A percentile compares a stretch with the other conserved stretches of the same genome.
Conservation (phyloP, 2,329 filamentous ascomycete species). For the Didymella segeticola region DNA sequence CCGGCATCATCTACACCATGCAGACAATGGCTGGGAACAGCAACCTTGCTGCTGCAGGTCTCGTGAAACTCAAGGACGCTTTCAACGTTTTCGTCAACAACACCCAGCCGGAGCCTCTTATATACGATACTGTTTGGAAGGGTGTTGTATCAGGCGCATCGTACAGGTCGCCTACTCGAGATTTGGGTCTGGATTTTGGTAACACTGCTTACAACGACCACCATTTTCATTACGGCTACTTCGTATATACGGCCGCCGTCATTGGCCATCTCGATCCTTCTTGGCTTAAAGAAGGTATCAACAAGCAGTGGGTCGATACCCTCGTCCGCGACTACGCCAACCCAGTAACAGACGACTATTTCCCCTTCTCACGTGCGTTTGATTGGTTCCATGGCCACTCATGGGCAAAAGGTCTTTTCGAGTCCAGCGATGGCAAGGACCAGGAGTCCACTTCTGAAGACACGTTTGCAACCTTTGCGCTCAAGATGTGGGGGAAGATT, state of each 20-base stretch:
- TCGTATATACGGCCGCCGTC: constrained; percentile 84
- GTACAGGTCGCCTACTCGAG: constrained; percentile 51
- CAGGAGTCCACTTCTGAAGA: constrained; percentile 95
- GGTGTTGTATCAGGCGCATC: constrained; percentile 81
- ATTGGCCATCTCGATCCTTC: constrained; percentile 79
- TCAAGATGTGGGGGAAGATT: constrained; percentile 93
- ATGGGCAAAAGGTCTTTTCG: constrained; percentile 85
- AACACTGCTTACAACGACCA: constrained; percentile 83
- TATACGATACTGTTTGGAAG: constrained; percentile 72
- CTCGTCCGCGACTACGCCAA: constrained; percentile 87
- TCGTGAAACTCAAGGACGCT: constrained; percentile 59
- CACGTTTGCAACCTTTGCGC: constrained; percentile 82
- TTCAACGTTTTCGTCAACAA: constrained; percentile 59
- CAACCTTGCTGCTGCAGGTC: constrained; percentile 58
- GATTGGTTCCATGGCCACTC: constrained; percentile 95
- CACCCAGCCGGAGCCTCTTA: constrained; percentile 58
- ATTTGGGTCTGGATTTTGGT: constrained; percentile 79
- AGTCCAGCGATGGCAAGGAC: constrained; percentile 78
- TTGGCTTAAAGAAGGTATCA: constrained; percentile 70
- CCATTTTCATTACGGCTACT: constrained; percentile 80
- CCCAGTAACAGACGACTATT: constrained; percentile 70
- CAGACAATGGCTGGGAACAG: constrained; percentile 67
- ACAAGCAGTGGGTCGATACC: constrained; percentile 82
- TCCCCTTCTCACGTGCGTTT: constrained; percentile 76
- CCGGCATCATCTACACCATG: constrained; percentile 53